Evolutionary conservation across 1,284 basidiomycete species (phyloP).

Genomic region (Pascua guehoae): DNA sequence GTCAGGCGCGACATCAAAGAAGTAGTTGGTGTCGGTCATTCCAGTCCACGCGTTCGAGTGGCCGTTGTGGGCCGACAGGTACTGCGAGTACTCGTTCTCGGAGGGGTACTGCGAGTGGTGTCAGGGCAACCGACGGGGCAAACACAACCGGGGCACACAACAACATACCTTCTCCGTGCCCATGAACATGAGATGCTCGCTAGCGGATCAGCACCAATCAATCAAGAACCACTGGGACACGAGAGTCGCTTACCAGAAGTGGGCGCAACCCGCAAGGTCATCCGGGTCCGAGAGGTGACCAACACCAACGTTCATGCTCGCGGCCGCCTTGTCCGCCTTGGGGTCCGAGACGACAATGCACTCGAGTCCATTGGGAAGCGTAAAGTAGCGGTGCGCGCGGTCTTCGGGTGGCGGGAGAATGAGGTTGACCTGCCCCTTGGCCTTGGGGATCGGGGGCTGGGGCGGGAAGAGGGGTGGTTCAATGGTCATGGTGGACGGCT

Average conservation of each 20-base stretch:
- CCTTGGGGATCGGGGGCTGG: slow-evolving; percentile 36
- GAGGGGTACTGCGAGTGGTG: slow-evolving; percentile 70
- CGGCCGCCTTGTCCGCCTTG: slow-evolving; percentile 89
- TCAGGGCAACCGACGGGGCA: slow-evolving; percentile 1
- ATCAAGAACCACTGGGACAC: too few species aligned
- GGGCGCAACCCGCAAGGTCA: slow-evolving; percentile 53
- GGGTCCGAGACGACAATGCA: slow-evolving; percentile 81
- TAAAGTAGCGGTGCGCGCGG: slow-evolving; percentile 73
- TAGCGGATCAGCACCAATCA: slow-evolving; percentile 54
- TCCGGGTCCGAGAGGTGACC: slow-evolving; percentile 93
- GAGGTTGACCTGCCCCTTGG: slow-evolving; percentile 55
- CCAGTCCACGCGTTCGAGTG: slow-evolving; percentile 91
- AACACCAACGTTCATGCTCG: slow-evolving; percentile 90
- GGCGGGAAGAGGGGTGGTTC: slow-evolving; percentile 25
- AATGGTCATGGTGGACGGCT: background rate
- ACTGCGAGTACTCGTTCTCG: slow-evolving; percentile 92
- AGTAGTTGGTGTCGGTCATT: slow-evolving; percentile 80
- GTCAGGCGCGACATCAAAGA: slow-evolving; percentile 83
- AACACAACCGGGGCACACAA: background rate
- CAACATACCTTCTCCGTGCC: slow-evolving; percentile 51
- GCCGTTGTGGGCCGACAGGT: slow-evolving; percentile 85
- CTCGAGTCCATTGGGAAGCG: slow-evolving; percentile 80
- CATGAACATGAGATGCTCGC: slow-evolving; percentile 94
- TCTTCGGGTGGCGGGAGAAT: slow-evolving; percentile 63
- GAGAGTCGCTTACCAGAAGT: slow-evolving; percentile 41